These are phyloP conservation scores for Picea mariana DNA, from an alignment of 83 land plant genomes.

Conservation along the genomic window DNA sequence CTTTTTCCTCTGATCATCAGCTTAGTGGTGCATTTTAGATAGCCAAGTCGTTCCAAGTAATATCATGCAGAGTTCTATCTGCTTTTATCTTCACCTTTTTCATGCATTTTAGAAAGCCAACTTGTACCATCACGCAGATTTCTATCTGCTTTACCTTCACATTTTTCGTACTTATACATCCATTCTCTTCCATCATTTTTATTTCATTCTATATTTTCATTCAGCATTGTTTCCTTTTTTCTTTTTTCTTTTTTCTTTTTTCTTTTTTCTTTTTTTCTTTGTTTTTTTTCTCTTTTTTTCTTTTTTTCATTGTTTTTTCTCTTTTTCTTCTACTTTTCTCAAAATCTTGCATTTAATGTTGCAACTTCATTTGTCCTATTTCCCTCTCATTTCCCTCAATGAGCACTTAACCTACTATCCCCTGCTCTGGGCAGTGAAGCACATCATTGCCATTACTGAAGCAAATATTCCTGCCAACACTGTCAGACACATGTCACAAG, in stretches of 20 bases:
- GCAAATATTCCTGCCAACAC: conserved; percentile 17
- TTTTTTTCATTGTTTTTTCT: background rate
- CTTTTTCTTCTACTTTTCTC: conserved; percentile 6
- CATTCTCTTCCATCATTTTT: background rate
- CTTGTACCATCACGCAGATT: background rate
- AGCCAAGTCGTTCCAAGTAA: background rate
- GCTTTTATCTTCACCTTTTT: conserved; percentile 1
- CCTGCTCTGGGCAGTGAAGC: background rate
- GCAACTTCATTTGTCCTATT: conserved; percentile 12
- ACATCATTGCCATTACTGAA: conserved; percentile 11
- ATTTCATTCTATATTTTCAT: conserved; percentile 1
- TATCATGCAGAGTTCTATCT: background rate
- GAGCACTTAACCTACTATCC: background rate
- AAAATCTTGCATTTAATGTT: conserved; percentile 4
- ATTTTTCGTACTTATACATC: background rate
- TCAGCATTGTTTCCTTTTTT: background rate
- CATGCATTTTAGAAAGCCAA: background rate
- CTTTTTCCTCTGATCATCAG: background rate
- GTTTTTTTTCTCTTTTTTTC: background rate
- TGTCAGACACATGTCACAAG: conserved; percentile 7
- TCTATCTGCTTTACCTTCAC: conserved; percentile 6
- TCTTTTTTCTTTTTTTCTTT: background rate
- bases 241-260: background rate
- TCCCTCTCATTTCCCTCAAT: conserved; percentile 8
- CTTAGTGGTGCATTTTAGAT: background rate